These are phyloP conservation scores for Phaeomoniella chlamydospora DNA, from an alignment of 2,329 filamentous ascomycete species.

Conservation along the genomic window DNA sequence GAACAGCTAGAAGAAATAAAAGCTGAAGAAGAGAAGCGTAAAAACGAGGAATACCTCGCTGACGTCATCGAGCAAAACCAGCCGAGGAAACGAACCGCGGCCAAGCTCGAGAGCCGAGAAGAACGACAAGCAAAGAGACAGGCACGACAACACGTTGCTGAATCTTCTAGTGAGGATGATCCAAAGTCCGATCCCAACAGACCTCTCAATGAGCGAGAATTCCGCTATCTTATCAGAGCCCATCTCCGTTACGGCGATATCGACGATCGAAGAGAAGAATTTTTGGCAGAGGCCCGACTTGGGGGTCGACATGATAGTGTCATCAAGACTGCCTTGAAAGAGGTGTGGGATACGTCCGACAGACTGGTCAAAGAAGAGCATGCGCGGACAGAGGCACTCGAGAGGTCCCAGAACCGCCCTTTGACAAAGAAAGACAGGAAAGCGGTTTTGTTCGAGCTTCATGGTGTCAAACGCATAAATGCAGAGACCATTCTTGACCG, in stretches of 20 bases:
- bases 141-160: conserved; percentile 49
- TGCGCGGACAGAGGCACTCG: conserved; percentile 45
- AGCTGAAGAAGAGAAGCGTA: conserved; percentile 70
- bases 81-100: conserved; percentile 58
- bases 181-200: conserved; percentile 64
- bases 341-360: conserved; percentile 61
- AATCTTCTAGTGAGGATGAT: conserved; percentile 55
- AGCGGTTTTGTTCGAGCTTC: conserved; percentile 87
- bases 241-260: conserved; percentile 85
- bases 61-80: conserved; percentile 74
- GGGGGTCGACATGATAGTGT: conserved; percentile 69
- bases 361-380: conserved; percentile 60
- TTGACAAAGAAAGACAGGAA: conserved; percentile 96
- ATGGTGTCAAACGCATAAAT: conserved; percentile 86
- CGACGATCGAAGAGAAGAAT: conserved; percentile 74
- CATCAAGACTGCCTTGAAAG: conserved; percentile 59
- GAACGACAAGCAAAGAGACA: conserved; percentile 57
- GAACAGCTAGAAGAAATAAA: conserved; percentile 84
- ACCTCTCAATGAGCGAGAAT: conserved; percentile 85
- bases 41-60: conserved; percentile 69
- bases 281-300: conserved; percentile 75
- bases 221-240: conserved; percentile 76
- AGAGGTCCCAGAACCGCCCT: conserved; percentile 59
- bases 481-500: conserved; percentile 90
- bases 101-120: conserved; percentile 31